Conservation (phyloP, 2,329 filamentous ascomycete genomes). For the Pseudohalonectria lignicola region DNA sequence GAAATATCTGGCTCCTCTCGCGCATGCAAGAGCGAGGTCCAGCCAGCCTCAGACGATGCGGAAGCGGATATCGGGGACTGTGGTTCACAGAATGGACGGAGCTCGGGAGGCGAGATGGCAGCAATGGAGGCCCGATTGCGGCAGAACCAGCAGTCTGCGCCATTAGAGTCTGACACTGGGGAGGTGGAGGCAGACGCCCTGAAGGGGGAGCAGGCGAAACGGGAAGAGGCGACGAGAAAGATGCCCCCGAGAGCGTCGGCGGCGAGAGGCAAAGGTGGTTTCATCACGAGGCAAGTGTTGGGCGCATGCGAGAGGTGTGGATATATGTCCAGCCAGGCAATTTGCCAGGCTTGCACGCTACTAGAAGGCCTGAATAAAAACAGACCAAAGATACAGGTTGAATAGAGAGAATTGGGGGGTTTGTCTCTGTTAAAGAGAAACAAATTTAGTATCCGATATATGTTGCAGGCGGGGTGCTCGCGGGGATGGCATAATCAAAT, state of each 20-base stretch:
- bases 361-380: slow-evolving; percentile 87
- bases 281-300: slow-evolving; percentile 54
- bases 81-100: slow-evolving; percentile 56
- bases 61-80: slow-evolving; percentile 50
- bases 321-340: slow-evolving; percentile 86
- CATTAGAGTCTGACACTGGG: slow-evolving; percentile 57
- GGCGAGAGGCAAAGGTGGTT: slow-evolving; percentile 13
- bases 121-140: slow-evolving; percentile 66
- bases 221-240: slow-evolving; percentile 12
- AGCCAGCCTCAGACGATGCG: slow-evolving; percentile 15
- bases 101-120: slow-evolving; percentile 66
- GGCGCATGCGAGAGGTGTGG: slow-evolving; percentile 81
- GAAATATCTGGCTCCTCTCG: slow-evolving; percentile 32
- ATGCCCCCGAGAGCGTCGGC: slow-evolving; percentile 12
- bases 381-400: slow-evolving; percentile 42
- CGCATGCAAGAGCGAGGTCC: slow-evolving; percentile 28
- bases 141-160: slow-evolving; percentile 48
- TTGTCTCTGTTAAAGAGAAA: too few species aligned
- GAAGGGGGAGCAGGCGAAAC: slow-evolving; percentile 17
- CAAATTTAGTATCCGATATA: too few species aligned
- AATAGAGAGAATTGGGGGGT: slow-evolving; percentile 18
- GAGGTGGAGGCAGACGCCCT: slow-evolving; percentile 25
- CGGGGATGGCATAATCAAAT: too few species aligned
- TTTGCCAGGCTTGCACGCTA: slow-evolving; percentile 89
- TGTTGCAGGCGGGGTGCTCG: too few species aligned